A percentile compares a stretch with the other conserved stretches of the same genome.
These are phyloP conservation scores for Saitozyma sp. DNA, from an alignment of 768 basidiomycete species.

Conservation along the genomic window DNA sequence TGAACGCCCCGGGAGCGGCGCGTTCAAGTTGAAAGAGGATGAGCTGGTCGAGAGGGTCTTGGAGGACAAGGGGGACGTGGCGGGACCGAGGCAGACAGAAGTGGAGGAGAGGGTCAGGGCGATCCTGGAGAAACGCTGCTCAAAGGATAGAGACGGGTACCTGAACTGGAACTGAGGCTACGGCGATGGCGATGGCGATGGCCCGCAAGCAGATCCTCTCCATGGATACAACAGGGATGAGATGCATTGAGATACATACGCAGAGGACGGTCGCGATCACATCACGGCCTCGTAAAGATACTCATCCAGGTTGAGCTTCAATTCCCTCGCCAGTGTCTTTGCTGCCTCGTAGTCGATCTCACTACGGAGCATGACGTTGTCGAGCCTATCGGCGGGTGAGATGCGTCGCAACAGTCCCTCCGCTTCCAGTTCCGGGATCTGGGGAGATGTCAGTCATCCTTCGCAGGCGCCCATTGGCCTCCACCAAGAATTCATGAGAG, in stretches of 20 bases:
- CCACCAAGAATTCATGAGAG: background rate
- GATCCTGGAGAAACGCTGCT: slow-evolving; percentile 62
- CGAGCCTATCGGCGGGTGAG: slow-evolving; percentile 46
- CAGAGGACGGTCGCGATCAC: slow-evolving; percentile 3
- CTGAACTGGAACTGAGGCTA: slow-evolving; percentile 30
- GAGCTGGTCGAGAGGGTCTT: slow-evolving; percentile 66
- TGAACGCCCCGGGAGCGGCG: slow-evolving; percentile 63
- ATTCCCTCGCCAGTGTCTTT: slow-evolving; percentile 33
- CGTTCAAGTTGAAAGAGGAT: slow-evolving; percentile 62
- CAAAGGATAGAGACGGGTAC: slow-evolving; percentile 37
- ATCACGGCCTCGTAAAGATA: slow-evolving; percentile 40
- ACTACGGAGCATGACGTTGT: slow-evolving; percentile 48
- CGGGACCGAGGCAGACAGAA: slow-evolving; percentile 46
- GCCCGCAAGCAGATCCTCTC: background rate
- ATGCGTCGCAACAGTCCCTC: slow-evolving; percentile 39
- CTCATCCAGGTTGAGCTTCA: slow-evolving; percentile 42
- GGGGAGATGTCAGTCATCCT: background rate
- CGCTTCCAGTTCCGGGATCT: slow-evolving; percentile 56
- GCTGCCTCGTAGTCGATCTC: slow-evolving; percentile 42
- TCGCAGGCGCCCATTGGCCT: background rate
- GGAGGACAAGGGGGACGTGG: slow-evolving; percentile 60
- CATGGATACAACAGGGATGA: background rate
- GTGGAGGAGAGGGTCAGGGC: slow-evolving; percentile 75
- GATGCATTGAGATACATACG: background rate
- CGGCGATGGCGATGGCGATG: background rate